Conservation (phyloP, 305 asterid genomes). For the Fraxinus baroniana region DNA sequence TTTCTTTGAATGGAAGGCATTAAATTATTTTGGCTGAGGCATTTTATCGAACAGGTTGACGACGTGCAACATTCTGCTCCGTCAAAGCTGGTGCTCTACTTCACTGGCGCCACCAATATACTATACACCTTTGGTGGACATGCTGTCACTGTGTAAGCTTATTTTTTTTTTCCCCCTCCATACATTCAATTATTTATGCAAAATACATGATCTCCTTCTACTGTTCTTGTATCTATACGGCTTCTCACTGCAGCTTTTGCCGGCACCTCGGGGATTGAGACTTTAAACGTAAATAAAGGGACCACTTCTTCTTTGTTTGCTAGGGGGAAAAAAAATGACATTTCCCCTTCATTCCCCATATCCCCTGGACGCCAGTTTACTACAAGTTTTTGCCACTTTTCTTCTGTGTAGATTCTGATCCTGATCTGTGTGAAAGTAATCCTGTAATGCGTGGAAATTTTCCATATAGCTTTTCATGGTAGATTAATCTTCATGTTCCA, state of each 20-base stretch:
- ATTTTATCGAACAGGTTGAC: constrained; percentile 42
- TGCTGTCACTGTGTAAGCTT: constrained; percentile 93
- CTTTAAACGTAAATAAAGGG: constrained; percentile 35
- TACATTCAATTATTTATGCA: no score
- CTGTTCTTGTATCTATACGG: constrained; percentile 31
- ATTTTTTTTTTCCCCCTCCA: neutral
- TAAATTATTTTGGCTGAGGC: neutral
- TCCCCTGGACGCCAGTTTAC: neutral
- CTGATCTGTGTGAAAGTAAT: neutral
- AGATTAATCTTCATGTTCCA: neutral
- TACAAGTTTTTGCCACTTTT: neutral
- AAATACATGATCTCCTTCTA: constrained; percentile 7
- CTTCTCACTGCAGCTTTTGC: constrained; percentile 77
- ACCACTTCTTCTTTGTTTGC: constrained; percentile 28
- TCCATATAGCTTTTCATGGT: neutral
- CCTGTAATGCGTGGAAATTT: neutral
- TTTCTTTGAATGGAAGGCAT: neutral
- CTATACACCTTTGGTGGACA: constrained; percentile 95
- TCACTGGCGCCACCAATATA: constrained; percentile 95
- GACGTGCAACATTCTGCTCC: constrained; percentile 79
- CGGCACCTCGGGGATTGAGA: constrained; percentile 43
- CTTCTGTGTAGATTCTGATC: neutral
- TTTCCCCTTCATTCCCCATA: neutral
- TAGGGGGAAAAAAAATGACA: constrained; percentile 7
- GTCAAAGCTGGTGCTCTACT: constrained; percentile 61